These are phyloP conservation scores for Stachybotrys echinatus DNA, from an alignment of 2,329 filamentous ascomycete species.

Conservation along the genomic window DNA sequence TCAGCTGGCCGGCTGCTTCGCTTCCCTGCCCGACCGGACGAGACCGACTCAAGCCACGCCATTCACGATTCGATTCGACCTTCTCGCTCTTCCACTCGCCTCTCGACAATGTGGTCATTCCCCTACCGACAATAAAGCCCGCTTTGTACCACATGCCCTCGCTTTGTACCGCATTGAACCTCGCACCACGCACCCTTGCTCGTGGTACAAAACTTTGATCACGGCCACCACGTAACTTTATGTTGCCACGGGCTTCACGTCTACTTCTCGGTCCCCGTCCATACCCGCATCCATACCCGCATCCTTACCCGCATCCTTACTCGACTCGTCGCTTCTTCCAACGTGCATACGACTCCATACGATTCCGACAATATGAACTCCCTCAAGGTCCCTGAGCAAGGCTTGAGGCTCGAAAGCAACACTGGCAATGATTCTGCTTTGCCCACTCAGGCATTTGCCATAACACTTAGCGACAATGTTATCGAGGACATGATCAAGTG, in stretches of 20 bases:
- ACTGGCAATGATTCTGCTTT: slow-evolving; percentile 36
- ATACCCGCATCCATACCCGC: not conserved
- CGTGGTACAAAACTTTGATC: not conserved
- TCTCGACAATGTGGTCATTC: slow-evolving; percentile 17
- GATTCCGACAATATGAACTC: slow-evolving; percentile 37
- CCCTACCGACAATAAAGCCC: not conserved
- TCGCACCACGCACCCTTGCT: not conserved
- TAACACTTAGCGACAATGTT: slow-evolving; percentile 51
- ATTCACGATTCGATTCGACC: not conserved
- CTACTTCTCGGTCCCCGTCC: not conserved
- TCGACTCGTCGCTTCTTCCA: not conserved
- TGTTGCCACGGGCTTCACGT: too few relatives aligned
- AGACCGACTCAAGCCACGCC: slow-evolving; percentile 17
- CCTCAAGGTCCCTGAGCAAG: slow-evolving; percentile 51
- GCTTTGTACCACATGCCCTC: not conserved
- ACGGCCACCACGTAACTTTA: not conserved
- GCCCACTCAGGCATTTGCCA: slow-evolving; percentile 51
- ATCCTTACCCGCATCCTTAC: not conserved
- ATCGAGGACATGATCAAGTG: slow-evolving; percentile 60
- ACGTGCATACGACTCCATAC: not conserved
- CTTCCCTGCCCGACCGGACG: slow-evolving; percentile 7
- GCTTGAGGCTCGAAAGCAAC: slow-evolving; percentile 51
- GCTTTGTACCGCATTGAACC: not conserved
- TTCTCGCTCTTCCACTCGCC: slow-evolving; percentile 3
- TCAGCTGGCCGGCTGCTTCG: slow-evolving; percentile 8